A percentile compares a stretch with the other conserved stretches of the same genome.
Evolutionary conservation across 78 protist species (phyloP).

Genomic region (Chrysochromulina parva): DNA sequence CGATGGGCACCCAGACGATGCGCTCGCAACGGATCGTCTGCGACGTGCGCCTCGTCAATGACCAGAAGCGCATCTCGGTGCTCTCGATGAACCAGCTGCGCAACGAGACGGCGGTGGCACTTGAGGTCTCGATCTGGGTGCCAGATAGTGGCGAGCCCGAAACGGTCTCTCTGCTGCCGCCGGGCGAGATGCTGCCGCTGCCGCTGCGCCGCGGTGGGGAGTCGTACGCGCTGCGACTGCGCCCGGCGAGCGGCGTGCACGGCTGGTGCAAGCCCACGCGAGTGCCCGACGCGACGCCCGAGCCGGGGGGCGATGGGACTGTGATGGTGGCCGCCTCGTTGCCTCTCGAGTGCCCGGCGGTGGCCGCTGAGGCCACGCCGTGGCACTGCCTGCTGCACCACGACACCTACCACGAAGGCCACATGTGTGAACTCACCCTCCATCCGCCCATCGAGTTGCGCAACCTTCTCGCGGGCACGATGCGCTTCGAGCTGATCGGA

Average conservation of each 20-base stretch:
- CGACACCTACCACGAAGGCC: neutral
- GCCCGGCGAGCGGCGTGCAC: neutral
- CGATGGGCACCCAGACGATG: too few species aligned
- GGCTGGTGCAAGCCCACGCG: neutral
- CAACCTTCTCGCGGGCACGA: neutral
- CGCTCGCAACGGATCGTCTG: neutral
- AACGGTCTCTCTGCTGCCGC: neutral
- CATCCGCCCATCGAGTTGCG: neutral
- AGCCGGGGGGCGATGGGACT: too few species aligned
- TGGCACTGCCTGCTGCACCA: constrained; percentile 2
- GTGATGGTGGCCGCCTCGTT: too few species aligned
- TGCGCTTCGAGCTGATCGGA: neutral
- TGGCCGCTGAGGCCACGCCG: neutral
- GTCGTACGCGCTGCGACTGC: neutral
- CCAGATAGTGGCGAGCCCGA: neutral
- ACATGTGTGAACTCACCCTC: neutral
- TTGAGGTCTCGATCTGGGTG: neutral
- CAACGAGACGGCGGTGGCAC: neutral
- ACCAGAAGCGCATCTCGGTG: neutral
- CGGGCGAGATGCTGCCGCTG: neutral
- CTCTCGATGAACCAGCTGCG: neutral
- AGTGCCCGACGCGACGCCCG: too few species aligned
- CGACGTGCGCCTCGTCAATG: neutral
- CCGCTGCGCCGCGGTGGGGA: neutral
- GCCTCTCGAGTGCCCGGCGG: neutral